Base-by-base conservation (phyloP, 2,329 filamentous ascomycete genomes). In the Apiospora phragmitis region DNA sequence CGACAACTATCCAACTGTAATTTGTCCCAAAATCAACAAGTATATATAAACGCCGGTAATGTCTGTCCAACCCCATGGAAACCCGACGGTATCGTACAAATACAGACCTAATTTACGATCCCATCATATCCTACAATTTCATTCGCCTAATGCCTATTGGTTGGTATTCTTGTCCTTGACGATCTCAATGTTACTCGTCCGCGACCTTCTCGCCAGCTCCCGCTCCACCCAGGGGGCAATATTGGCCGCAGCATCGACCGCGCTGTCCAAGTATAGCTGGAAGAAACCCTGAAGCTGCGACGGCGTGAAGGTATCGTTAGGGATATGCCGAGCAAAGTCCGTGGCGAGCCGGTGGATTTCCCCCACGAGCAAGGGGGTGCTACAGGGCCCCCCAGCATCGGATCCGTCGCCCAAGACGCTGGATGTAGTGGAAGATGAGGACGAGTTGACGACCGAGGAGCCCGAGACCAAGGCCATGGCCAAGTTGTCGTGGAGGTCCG, bases 241-340 rank as follows among this genome's bases (percentile, higher is more conserved):
- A 66, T 72, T 76, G 4, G 74, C 73, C 12, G 74, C 74, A 1
- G 80, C 80, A 47, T 80, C 77, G 3, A 70, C 67, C 8, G 80
- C 77, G 24, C 75, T 78, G 18, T 79, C 78, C 2, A 81, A 71
- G 69, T 81, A 74, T 1, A 79, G 71, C 66, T 81, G 80, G 41
- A 81, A 81, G 69, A 80, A 81, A 0, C 79, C 80, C 68, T 81
- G 80, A 9, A 81, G 69, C 70, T 81, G 79, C 18, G 79, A 81
- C 16, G 80, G 80, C 0, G 80, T 80, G 67, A 81, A 78, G 21
- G 77, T 77, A 67, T 80, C 74, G 32, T 80, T 78, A 0, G 79
- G 80, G 1, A 81, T 75, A 5, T 79, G 76, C 16, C 42, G 70
- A 21, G 79, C 72, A 43, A 81, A 81, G 42, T 78, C 73, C 1